These are phyloP conservation scores for Durotheca rogersii DNA, from an alignment of 495 filamentous ascomycete species.

Conservation along the genomic window DNA sequence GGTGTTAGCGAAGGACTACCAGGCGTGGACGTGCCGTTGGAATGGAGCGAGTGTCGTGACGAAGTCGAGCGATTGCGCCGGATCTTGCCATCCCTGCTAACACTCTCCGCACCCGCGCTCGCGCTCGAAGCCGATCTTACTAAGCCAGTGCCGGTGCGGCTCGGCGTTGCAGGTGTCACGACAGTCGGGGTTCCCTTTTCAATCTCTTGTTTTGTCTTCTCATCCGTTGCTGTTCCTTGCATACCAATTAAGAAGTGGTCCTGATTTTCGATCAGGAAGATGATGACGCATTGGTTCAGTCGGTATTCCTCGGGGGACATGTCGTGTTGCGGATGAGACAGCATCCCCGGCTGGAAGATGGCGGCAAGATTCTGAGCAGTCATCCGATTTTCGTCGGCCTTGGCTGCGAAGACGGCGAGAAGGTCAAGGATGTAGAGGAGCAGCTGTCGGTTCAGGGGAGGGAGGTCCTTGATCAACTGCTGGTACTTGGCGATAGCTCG, in stretches of 20 bases:
- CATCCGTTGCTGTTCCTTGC: conserved; percentile 87
- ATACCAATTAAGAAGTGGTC: conserved; percentile 90
- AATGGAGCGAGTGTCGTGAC: conserved; percentile 68
- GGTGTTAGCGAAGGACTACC: conserved; percentile 62
- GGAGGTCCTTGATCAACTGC: conserved; percentile 85
- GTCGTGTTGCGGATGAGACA: conserved; percentile 91
- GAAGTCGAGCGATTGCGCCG: conserved; percentile 78
- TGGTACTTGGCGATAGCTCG: conserved; percentile 83
- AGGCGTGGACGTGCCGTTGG: conserved; percentile 68
- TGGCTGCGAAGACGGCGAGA: conserved; percentile 97
- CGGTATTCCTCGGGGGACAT: conserved; percentile 94
- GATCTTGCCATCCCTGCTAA: conserved; percentile 74
- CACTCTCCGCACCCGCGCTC: conserved; percentile 81
- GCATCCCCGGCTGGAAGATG: conserved; percentile 95
- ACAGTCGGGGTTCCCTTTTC: conserved; percentile 64
- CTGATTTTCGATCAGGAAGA: conserved; percentile 97
- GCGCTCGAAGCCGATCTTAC: conserved; percentile 80
- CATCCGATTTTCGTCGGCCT: conserved; percentile 96
- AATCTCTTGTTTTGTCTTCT: conserved; percentile 81
- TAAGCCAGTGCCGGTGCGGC: conserved; percentile 49
- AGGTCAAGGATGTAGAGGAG: conserved; percentile 96
- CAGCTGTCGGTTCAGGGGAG: conserved; percentile 89
- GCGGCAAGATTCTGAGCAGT: conserved; percentile 91
- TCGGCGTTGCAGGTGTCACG: conserved; percentile 57
- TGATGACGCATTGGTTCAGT: conserved; percentile 93